Evolutionary conservation across 2,329 filamentous ascomycete species (phyloP).

Genomic region (Penicillium sp.): DNA sequence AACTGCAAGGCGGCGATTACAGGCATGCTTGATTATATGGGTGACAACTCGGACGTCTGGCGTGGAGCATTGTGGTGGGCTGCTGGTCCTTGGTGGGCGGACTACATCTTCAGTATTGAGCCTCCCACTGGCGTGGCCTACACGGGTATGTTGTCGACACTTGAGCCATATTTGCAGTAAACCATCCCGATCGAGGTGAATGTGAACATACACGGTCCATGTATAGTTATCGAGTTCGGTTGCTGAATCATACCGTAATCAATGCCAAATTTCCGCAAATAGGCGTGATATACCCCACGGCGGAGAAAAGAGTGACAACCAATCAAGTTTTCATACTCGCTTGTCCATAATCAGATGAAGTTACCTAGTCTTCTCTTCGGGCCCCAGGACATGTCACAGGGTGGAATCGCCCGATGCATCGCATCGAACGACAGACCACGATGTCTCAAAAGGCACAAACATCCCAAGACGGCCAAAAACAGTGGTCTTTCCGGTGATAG

Average conservation of each 20-base stretch:
- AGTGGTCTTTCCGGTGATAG: no score
- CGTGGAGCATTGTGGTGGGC: conserved; percentile 54
- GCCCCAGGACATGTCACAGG: no score
- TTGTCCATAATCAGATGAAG: no score
- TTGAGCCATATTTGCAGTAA: conserved; percentile 22
- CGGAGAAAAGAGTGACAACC: no score
- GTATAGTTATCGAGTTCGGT: background rate
- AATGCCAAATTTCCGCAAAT: no score
- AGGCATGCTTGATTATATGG: conserved; percentile 50
- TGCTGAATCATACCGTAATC: background rate
- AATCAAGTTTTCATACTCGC: no score
- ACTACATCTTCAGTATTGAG: conserved; percentile 52
- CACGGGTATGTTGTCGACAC: conserved; percentile 26
- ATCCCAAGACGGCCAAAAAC: no score
- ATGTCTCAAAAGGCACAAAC: no score
- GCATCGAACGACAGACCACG: no score
- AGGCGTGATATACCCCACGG: no score
- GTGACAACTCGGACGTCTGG: conserved; percentile 53
- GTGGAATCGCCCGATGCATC: no score
- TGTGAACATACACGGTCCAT: background rate
- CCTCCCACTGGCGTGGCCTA: conserved; percentile 47
- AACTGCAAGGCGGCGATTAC: conserved; percentile 50
- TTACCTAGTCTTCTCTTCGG: no score
- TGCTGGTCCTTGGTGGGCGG: conserved; percentile 52
- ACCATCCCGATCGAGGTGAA: background rate